Conservation (phyloP, 345 rosid genomes). For the Acer negundo region DNA sequence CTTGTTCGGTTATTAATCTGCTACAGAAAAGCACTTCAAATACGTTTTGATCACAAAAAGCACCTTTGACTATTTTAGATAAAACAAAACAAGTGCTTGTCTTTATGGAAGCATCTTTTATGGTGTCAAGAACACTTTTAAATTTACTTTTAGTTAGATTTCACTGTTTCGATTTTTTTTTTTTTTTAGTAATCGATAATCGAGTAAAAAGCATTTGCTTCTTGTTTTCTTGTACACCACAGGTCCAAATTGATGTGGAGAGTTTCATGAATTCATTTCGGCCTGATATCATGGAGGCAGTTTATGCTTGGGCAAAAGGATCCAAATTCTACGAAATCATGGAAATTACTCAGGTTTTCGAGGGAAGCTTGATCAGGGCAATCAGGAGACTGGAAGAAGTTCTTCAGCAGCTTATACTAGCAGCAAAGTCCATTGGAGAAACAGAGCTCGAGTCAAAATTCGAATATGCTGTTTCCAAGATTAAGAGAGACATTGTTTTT, state of each 20-base stretch:
- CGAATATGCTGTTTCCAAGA: constrained; percentile 85
- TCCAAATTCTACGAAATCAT: constrained; percentile 92
- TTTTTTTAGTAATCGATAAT: not conserved
- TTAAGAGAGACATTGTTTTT: constrained; percentile 96
- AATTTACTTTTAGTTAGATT: not conserved
- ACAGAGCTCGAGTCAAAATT: constrained; percentile 77
- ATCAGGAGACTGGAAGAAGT: constrained; percentile 96
- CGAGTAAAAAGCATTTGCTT: not conserved
- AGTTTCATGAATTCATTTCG: constrained; percentile 80
- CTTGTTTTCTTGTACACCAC: constrained; percentile 11
- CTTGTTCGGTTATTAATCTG: not conserved
- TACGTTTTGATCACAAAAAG: not conserved
- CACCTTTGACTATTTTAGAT: not conserved
- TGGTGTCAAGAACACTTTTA: not conserved
- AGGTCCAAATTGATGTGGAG: constrained; percentile 92
- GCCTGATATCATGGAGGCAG: constrained; percentile 97
- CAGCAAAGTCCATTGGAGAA: constrained; percentile 91
- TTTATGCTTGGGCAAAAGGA: constrained; percentile 97
- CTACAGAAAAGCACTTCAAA: too few species aligned
- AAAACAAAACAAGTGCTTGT: not conserved
- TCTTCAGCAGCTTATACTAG: constrained; percentile 89
- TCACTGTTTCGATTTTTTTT: too few species aligned
- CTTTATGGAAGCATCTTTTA: not conserved
- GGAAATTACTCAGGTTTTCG: constrained; percentile 93
- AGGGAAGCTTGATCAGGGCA: constrained; percentile 97